Evolutionary conservation across 305 asterid species (phyloP).

Genomic region (Fraxinus angustifolia): DNA sequence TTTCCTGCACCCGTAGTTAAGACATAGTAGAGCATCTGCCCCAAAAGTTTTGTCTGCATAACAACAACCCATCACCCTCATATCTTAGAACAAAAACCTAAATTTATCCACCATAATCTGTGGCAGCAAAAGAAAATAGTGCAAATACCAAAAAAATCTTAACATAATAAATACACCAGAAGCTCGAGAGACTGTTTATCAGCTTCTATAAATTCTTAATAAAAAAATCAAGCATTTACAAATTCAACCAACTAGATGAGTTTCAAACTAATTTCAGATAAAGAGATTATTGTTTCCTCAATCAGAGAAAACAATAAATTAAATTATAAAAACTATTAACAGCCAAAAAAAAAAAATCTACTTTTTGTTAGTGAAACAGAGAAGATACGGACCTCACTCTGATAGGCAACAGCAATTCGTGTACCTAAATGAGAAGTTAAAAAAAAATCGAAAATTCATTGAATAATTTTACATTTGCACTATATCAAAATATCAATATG

Average conservation of each 20-base stretch:
- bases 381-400: constrained; percentile 67
- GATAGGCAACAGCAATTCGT: constrained; percentile 79
- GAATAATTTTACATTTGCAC: not conserved
- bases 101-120: not conserved
- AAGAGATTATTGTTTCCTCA: not conserved
- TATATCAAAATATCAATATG: not conserved
- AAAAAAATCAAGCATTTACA: not conserved
- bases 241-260: constrained; percentile 3
- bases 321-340: not conserved
- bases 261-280: not conserved
- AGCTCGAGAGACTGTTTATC: not conserved
- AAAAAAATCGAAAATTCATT: not conserved
- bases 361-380: not conserved
- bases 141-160: not conserved
- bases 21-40: constrained; percentile 90
- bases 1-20: constrained; percentile 94
- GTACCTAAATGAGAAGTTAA: constrained; percentile 55
- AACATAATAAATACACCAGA: not conserved
- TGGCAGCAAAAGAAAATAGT: not conserved
- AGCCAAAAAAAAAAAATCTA: not conserved
- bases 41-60: constrained; percentile 85
- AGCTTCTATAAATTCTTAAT: not conserved
- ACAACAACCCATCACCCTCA: constrained; percentile 11
- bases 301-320: not conserved
- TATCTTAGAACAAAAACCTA: constrained; percentile 6